Evolutionary conservation across 176 grass and related monocot genomes (phyloP).

Genomic region (Ensete glaucum): DNA sequence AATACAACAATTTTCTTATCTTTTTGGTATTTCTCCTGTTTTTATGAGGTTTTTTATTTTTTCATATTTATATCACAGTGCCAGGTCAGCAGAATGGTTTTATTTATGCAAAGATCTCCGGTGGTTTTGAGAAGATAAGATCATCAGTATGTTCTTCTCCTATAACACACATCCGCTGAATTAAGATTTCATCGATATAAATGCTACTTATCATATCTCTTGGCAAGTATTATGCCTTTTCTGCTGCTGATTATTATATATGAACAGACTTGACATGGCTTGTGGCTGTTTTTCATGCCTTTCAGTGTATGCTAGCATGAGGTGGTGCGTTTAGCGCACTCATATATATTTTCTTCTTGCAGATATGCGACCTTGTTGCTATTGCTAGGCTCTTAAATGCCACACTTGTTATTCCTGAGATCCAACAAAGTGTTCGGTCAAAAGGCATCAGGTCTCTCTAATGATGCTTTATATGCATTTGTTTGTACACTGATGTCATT

Average conservation of each 20-base stretch:
- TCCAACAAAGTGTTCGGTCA: conserved; percentile 79
- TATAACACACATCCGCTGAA: not conserved
- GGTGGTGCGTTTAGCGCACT: not conserved
- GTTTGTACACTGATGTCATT: conserved; percentile 11
- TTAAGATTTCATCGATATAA: not conserved
- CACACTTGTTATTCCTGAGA: conserved; percentile 91
- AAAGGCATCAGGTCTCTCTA: conserved; percentile 72
- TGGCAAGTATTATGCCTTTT: not conserved
- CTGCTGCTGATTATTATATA: no score
- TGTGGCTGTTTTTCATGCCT: not conserved
- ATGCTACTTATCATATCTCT: not conserved
- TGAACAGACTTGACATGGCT: no score
- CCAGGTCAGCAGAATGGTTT: conserved; percentile 68
- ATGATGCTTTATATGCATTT: conserved; percentile 5
- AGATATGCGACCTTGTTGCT: conserved; percentile 97
- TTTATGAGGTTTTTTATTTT: not conserved
- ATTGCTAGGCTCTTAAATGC: conserved; percentile 93
- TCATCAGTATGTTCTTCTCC: conserved; percentile 65
- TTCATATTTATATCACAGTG: conserved; percentile 35
- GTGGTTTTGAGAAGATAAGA: conserved; percentile 93
- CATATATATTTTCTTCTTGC: conserved; percentile 28
- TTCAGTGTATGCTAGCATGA: no score
- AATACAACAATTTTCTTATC: not conserved
- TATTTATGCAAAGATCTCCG: conserved; percentile 95
- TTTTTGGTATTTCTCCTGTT: not conserved